Conservation (phyloP, 148 eudicot genomes). For the Gaultheria prostrata region DNA sequence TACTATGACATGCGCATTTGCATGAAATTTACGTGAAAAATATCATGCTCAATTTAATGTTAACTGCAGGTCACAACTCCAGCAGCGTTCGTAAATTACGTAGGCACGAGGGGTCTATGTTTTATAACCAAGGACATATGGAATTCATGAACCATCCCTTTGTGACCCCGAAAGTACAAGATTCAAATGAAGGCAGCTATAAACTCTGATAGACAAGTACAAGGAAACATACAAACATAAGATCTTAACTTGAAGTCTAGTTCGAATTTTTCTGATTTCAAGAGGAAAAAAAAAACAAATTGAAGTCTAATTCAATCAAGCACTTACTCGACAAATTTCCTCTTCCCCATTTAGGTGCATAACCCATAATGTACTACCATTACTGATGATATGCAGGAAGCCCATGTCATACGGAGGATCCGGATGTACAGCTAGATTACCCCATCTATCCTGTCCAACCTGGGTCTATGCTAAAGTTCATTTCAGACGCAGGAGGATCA, state of each 20-base stretch:
- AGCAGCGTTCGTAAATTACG: not conserved
- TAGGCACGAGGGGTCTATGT: not conserved
- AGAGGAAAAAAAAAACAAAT: not conserved
- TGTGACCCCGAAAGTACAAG: not conserved
- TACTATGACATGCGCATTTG: not conserved
- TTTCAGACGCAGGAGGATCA: conserved; percentile 6
- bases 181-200: not conserved
- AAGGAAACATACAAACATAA: not conserved
- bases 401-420: conserved; percentile 43
- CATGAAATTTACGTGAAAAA: not conserved
- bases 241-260: not conserved
- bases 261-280: not conserved
- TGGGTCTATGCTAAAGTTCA: conserved; percentile 34
- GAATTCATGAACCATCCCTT: conserved; percentile 4
- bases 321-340: not conserved
- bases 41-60: not conserved
- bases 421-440: conserved; percentile 26
- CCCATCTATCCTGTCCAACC: conserved; percentile 34
- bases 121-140: not conserved
- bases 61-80: not conserved
- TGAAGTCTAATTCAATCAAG: not conserved
- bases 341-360: not conserved
- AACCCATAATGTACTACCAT: not conserved
- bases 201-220: not conserved
- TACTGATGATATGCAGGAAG: conserved; percentile 46